Conservation (phyloP, 1,284 basidiomycete genomes). For the Exobasidium cylindrosporum region DNA sequence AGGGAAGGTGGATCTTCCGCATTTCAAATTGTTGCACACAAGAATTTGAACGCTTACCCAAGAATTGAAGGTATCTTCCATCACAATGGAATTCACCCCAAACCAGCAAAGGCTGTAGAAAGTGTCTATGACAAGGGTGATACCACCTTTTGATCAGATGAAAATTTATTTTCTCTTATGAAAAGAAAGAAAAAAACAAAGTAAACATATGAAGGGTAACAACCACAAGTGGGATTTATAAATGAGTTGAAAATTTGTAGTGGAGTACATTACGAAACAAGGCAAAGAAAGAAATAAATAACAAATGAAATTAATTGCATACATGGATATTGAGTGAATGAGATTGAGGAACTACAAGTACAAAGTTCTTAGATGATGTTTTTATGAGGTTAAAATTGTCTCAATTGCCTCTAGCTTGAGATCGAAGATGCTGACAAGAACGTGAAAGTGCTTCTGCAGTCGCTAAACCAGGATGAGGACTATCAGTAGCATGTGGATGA, state of each 20-base stretch:
- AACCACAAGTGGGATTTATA: too few species aligned
- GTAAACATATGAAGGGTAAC: too few species aligned
- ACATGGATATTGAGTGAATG: too few species aligned
- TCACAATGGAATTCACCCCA: slow-evolving; percentile 49
- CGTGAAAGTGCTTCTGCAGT: slow-evolving; percentile 3
- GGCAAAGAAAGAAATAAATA: too few species aligned
- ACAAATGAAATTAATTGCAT: too few species aligned
- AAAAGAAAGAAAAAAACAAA: too few species aligned
- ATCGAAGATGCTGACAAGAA: neutral
- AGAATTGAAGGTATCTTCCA: slow-evolving; percentile 61
- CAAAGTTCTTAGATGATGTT: too few species aligned
- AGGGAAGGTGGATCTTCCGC: slow-evolving; percentile 53
- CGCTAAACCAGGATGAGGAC: neutral
- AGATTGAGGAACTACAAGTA: neutral
- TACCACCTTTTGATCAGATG: neutral
- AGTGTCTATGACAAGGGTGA: slow-evolving; percentile 43
- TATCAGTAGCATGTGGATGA: neutral
- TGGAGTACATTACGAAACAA: too few species aligned
- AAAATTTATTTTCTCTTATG: too few species aligned
- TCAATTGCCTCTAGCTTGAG: neutral
- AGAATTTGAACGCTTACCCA: slow-evolving; percentile 78
- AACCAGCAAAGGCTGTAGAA: slow-evolving; percentile 28
- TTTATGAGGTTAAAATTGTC: too few species aligned
- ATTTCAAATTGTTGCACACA: slow-evolving; percentile 78
- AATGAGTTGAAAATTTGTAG: too few species aligned